Percentiles rank a stretch among this genome's conserved stretches.
These are phyloP conservation scores for Volvariella surrecta DNA, from an alignment of 1,284 basidiomycete species.

Conservation along the genomic window DNA sequence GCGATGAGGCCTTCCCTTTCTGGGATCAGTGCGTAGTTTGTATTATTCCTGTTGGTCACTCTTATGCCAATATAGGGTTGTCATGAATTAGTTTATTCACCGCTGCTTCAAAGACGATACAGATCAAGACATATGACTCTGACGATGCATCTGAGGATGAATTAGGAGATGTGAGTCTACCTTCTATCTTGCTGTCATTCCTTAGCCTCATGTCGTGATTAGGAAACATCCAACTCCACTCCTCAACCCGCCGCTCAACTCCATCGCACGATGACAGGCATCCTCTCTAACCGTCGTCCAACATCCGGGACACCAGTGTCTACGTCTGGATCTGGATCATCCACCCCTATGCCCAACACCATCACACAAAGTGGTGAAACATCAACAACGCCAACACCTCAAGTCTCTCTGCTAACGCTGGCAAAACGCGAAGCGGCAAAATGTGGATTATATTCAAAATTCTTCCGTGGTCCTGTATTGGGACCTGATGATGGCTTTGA, in stretches of 20 bases:
- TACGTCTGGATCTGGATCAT: conserved; percentile 32
- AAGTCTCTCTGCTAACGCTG: conserved; percentile 47
- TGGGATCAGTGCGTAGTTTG: conserved; percentile 79
- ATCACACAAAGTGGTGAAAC: no score
- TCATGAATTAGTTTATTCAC: conserved; percentile 60
- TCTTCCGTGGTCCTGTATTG: conserved; percentile 68
- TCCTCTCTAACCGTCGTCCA: conserved; percentile 66
- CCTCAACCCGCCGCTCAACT: conserved; percentile 19
- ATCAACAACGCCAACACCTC: conserved; percentile 9
- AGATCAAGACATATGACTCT: conserved; percentile 48
- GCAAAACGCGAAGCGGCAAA: conserved; percentile 76
- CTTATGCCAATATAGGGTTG: conserved; percentile 2
- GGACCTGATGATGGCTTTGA: conserved; percentile 21
- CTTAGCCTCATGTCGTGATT: no score
- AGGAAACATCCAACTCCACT: background rate
- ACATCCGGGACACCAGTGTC: conserved; percentile 35
- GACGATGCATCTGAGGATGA: conserved; percentile 35
- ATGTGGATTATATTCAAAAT: conserved; percentile 67
- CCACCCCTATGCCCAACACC: conserved; percentile 27
- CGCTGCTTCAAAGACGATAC: conserved; percentile 70
- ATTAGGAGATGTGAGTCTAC: conserved; percentile 9
- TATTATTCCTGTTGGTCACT: conserved; percentile 2
- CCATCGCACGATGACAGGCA: conserved; percentile 65
- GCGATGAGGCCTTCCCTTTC: conserved; percentile 90
- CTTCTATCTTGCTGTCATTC: no score